Evolutionary conservation across 768 basidiomycete species (phyloP).

Genomic region (Pleurotus platypus): DNA sequence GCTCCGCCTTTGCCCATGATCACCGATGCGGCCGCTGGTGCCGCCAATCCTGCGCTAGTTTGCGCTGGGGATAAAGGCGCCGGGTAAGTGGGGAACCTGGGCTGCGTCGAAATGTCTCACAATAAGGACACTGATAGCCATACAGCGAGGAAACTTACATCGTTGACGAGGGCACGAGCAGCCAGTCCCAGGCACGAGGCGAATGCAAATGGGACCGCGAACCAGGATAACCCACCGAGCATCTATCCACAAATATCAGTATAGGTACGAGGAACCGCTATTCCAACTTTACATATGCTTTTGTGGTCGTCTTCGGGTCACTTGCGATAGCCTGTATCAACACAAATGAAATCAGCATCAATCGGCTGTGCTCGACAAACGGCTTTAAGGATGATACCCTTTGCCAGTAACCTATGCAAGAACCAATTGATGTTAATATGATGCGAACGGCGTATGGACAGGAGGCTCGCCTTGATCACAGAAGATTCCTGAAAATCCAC

Average conservation of each 20-base stretch:
- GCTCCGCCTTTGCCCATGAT: slow-evolving; percentile 44
- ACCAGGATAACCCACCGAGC: slow-evolving; percentile 58
- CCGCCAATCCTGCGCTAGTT: slow-evolving; percentile 39
- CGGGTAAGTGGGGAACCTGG: slow-evolving; percentile 52
- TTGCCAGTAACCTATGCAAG: slow-evolving; percentile 50
- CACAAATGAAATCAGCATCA: neutral
- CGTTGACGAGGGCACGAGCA: slow-evolving; percentile 29
- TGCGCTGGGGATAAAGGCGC: slow-evolving; percentile 33
- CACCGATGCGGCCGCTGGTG: slow-evolving; percentile 42
- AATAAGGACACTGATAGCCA: neutral
- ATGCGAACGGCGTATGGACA: slow-evolving; percentile 1
- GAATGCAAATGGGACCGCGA: slow-evolving; percentile 50
- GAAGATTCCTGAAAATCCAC: slow-evolving; percentile 45
- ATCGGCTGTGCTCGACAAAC: neutral
- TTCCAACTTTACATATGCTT: slow-evolving; percentile 37
- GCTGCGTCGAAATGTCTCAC: slow-evolving; percentile 21
- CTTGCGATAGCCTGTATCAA: slow-evolving; percentile 42
- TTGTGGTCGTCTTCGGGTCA: slow-evolving; percentile 46
- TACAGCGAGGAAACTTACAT: slow-evolving; percentile 16
- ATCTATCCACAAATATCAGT: slow-evolving; percentile 26
- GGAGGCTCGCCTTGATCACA: slow-evolving; percentile 42
- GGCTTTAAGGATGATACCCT: slow-evolving; percentile 27
- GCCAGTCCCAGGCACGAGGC: slow-evolving; percentile 45
- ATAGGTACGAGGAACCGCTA: neutral
- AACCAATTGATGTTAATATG: slow-evolving; percentile 1